These are phyloP conservation scores for Ophiostoma australiae DNA, from an alignment of 2,329 filamentous ascomycete species.

Conservation along the genomic window DNA sequence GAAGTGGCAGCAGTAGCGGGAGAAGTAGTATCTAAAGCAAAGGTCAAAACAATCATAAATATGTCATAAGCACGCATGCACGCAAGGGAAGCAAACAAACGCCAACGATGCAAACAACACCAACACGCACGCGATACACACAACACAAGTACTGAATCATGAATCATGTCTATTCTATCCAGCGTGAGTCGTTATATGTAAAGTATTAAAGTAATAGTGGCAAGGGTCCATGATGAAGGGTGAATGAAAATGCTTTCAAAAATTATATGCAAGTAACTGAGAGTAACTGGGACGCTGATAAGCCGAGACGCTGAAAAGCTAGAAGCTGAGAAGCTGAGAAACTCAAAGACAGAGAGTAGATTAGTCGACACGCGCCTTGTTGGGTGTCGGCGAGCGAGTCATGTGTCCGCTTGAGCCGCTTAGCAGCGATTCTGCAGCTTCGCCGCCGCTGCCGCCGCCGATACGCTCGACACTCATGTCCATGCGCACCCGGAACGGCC, in stretches of 20 bases:
- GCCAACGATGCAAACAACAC: too few relatives aligned
- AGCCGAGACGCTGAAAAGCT: background rate
- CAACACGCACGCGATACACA: too few relatives aligned
- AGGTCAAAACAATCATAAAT: too few relatives aligned
- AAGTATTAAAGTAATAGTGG: background rate
- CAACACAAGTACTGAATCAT: background rate
- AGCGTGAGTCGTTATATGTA: background rate
- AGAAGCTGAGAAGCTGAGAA: background rate
- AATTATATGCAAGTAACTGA: background rate
- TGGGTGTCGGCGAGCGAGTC: background rate
- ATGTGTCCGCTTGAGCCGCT: background rate
- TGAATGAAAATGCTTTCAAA: too few relatives aligned
- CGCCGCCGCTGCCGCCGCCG: background rate
- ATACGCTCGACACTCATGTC: slow-evolving; percentile 67
- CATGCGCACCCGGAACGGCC: slow-evolving; percentile 71
- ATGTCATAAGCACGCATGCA: too few relatives aligned
- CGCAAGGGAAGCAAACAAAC: too few relatives aligned
- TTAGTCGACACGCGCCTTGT: slow-evolving; percentile 7
- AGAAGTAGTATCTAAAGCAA: background rate
- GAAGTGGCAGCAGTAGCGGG: slow-evolving; percentile 49
- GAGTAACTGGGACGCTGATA: background rate
- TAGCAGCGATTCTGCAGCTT: background rate
- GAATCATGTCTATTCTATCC: background rate
- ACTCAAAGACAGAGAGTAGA: background rate
- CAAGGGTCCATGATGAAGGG: too few relatives aligned